Base-by-base conservation (phyloP, 164 flowering plant genomes). In the Santalum album region DNA sequence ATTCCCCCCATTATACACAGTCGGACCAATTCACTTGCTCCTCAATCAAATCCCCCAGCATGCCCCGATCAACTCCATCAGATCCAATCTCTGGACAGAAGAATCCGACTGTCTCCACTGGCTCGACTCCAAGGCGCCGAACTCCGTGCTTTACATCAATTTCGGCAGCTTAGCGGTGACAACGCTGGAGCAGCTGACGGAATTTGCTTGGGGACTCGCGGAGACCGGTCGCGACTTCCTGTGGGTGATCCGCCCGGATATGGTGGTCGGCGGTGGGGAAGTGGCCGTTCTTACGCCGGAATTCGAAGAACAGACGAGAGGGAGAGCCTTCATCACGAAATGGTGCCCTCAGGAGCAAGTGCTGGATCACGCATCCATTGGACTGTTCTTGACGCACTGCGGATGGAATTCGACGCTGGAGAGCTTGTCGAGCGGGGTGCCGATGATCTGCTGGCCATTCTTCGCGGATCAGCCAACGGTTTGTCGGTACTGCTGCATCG, bases 131-230 rank as follows among this genome's bases (percentile, higher is more conserved):
- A 39, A 21, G 40, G 48, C 25, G 10, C 54, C 54, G 14, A n/a
- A 23, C 7, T 62, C 65, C 4, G 65, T 62, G 9, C 0, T 63
- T 11, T 63, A 63, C 40, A 61, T 63, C 9, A 63, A 63, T 26
- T 63, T 34, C 24, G 66, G 66, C 15, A 49, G 66, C 56, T 1
- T 63, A 0, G 23, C 38, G 17, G 23, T 34, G 6, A 20, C 54
- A 51, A 56, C 34, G 1, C 16, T 1, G 0, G 12, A 49, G 6
- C 56, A 63, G 17, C 24, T 63, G 5, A 4, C 1, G 0, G 66
- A 63, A n/a, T 42, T 63, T 7, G 61, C 60, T 0, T 43, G 59
- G 60, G 61, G 61, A 6, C 21, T 56, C 1, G 50, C 56, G 2
- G 25, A 63, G n/a, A 56, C 44, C 53, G 26, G 20, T 38, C 10